Conservation (phyloP, 306 rosid genomes). For the Castanea crenata region DNA sequence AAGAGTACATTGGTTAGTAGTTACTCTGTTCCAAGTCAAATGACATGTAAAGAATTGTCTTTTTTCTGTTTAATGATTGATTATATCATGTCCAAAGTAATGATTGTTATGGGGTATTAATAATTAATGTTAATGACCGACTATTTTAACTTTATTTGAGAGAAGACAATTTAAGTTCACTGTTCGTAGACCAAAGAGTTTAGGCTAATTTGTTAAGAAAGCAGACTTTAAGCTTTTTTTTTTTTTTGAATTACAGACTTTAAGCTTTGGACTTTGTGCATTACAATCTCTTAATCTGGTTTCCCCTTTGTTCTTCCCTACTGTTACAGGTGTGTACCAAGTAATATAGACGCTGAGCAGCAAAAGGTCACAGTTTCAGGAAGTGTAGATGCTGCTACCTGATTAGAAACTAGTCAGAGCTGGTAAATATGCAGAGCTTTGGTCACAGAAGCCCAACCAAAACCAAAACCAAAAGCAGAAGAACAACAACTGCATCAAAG, state of each 20-base stretch:
- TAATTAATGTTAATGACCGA: background rate
- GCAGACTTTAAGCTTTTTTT: background rate
- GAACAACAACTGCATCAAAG: constrained; percentile 52
- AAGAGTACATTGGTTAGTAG: background rate
- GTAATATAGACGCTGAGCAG: constrained; percentile 76
- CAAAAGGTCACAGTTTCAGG: constrained; percentile 86
- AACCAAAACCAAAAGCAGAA: constrained; percentile 25
- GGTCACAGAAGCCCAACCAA: constrained; percentile 60
- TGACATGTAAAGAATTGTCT: too few species aligned
- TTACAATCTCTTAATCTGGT: background rate
- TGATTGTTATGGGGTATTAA: background rate
- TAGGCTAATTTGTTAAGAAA: background rate
- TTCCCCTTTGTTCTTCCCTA: background rate
- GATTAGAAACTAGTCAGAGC: constrained; percentile 73
- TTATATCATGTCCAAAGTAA: background rate
- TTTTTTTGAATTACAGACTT: too few species aligned
- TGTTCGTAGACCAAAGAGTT: background rate
- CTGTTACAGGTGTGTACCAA: constrained; percentile 67
- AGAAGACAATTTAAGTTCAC: background rate
- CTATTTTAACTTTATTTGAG: background rate
- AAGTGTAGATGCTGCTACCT: constrained; percentile 63
- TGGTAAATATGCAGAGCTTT: constrained; percentile 80
- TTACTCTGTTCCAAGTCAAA: background rate
- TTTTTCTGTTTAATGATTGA: background rate
- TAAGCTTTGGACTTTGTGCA: background rate